Base-by-base conservation (phyloP, 345 rosid species). In the Capsella bursapastoris region DNA sequence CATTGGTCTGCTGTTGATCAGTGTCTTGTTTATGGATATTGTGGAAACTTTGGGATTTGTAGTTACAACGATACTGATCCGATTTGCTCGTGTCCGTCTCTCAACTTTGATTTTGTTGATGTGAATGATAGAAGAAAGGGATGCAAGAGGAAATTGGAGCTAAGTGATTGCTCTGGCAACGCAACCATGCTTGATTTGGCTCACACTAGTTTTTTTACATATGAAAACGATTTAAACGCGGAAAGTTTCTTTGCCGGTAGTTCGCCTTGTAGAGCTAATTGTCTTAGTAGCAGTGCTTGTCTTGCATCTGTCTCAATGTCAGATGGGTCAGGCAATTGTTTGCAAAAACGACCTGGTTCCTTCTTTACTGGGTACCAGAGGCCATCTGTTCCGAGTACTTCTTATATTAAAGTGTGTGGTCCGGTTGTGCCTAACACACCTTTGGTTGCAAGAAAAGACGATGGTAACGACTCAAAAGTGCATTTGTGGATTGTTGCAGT, bases 21-120 rank as follows among this genome's bases (percentile, higher is more conserved):
- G 47, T 88, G 96, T 69, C 84, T 4, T 45, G 85, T 86, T 52
- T 90, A 62, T 75, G 92, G 91, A 1, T 88, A 71, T 8, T 86
- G 93, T 68, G 96, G 93, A 0, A 69, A 79, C 74, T 71, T 82
- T 49, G 91, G 91, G 68, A 83, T 88, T 35, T 90, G 93, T 55
- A 83, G 84, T 72, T 86, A 88, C 64, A 69, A 72, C 2, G 81
- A 76, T 57, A 68, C 73, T 0, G 64, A 41, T 73, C 88, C 93
- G 2, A 51, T 83, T 60, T 90, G 91, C 53, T 75, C 34, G n/a
- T 90, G 96, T 73, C 87, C 88, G 3, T 85, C 87, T 75, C 80
- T 40, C 64, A 88, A 90, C 75, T 90, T 88, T 51, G 88, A 85
- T 71, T 72, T 25, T 27, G 11, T 82, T 57, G 87, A 88, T 83